Evolutionary conservation across 2,329 filamentous ascomycete genomes (phyloP).

Genomic region (Apiospora pterosperma): DNA sequence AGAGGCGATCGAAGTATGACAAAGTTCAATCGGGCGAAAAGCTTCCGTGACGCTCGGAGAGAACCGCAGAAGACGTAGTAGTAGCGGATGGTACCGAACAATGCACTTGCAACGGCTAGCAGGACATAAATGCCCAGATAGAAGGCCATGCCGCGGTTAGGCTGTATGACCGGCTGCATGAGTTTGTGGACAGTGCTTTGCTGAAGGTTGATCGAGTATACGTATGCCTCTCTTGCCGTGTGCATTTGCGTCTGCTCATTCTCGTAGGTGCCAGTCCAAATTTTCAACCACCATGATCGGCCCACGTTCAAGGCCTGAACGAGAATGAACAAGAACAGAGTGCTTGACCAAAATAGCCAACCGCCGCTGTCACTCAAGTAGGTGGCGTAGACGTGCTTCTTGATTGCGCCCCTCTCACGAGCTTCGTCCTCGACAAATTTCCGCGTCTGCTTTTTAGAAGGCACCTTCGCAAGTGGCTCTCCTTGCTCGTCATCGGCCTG

Average conservation of each 20-base stretch:
- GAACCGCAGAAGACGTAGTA: slow-evolving; percentile 62
- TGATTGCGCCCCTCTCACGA: slow-evolving; percentile 68
- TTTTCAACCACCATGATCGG: slow-evolving; percentile 61
- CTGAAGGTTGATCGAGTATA: slow-evolving; percentile 44
- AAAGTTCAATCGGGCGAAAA: slow-evolving; percentile 66
- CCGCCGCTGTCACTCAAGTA: slow-evolving; percentile 69
- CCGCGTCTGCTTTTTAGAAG: slow-evolving; percentile 50
- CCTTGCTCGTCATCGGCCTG: slow-evolving; percentile 36
- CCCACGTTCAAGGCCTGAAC: slow-evolving; percentile 55
- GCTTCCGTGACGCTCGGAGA: slow-evolving; percentile 62
- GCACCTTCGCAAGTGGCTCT: slow-evolving; percentile 44
- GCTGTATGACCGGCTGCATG: slow-evolving; percentile 24
- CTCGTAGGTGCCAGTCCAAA: slow-evolving; percentile 54
- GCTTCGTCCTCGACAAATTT: slow-evolving; percentile 76
- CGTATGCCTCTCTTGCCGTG: slow-evolving; percentile 30
- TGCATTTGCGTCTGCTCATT: slow-evolving; percentile 21
- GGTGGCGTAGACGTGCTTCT: slow-evolving; percentile 60
- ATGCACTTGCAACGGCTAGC: slow-evolving; percentile 53
- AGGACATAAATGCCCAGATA: slow-evolving; percentile 68
- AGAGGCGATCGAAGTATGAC: slow-evolving; percentile 68
- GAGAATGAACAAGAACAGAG: slow-evolving; percentile 49
- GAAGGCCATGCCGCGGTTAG: slow-evolving; percentile 45
- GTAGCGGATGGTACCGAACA: slow-evolving; percentile 61
- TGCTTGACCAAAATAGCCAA: slow-evolving; percentile 54
- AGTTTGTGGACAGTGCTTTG: slow-evolving; percentile 36